Evolutionary conservation across 192 early-diverging fungal species (phyloP).

Genomic region (Entomortierella chlamydospora): DNA sequence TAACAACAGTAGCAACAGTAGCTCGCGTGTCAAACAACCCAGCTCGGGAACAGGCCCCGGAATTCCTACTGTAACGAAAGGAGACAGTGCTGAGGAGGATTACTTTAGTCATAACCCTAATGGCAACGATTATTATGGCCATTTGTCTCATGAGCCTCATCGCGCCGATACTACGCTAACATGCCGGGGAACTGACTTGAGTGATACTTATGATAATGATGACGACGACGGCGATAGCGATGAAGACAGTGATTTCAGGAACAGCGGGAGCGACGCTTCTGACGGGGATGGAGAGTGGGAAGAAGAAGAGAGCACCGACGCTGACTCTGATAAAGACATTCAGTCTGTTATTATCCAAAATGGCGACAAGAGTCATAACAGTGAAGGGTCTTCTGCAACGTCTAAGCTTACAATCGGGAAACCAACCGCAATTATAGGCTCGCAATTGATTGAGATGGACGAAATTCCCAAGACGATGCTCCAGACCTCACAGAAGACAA

Average conservation of each 20-base stretch:
- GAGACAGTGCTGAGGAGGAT: neutral
- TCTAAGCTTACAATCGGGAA: too few relatives aligned
- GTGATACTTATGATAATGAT: neutral
- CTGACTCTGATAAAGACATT: conserved; percentile 21
- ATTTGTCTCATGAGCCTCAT: conserved; percentile 43
- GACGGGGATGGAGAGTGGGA: conserved; percentile 54
- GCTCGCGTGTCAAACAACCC: neutral
- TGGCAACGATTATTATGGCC: too few relatives aligned
- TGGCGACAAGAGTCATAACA: too few relatives aligned
- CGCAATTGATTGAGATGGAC: too few relatives aligned
- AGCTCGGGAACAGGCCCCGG: neutral
- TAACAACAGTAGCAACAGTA: conserved; percentile 23
- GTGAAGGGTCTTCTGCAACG: too few relatives aligned
- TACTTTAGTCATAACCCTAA: conserved; percentile 42
- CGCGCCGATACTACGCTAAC: conserved; percentile 49
- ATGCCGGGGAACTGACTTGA: conserved; percentile 46
- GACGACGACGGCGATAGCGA: conserved; percentile 24
- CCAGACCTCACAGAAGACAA: too few relatives aligned
- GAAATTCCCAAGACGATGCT: too few relatives aligned
- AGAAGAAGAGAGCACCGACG: conserved; percentile 29
- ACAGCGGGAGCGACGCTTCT: conserved; percentile 30
- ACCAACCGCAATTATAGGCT: too few relatives aligned
- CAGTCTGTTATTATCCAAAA: neutral
- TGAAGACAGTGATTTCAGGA: conserved; percentile 1
- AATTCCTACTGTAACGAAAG: conserved; percentile 14